Conservation (phyloP, 192 early-diverging fungal genomes). For the Linnemannia hyalina region DNA sequence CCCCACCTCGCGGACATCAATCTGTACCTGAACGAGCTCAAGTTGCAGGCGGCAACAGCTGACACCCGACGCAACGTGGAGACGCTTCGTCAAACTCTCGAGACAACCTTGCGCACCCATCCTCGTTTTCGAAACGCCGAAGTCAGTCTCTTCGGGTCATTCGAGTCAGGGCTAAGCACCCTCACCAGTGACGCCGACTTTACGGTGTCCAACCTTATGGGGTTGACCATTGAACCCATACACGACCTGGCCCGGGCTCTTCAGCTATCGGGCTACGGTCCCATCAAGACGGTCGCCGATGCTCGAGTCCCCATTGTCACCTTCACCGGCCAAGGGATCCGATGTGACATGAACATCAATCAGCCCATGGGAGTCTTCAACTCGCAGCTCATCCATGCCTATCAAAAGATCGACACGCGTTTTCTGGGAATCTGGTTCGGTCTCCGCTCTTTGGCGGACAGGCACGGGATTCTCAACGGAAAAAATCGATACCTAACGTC, state of each 20-base stretch:
- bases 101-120: no score
- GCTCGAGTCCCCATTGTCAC: constrained; percentile 17
- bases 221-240: no score
- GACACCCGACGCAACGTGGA: no score
- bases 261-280: neutral
- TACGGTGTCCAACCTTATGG: neutral
- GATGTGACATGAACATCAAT: constrained; percentile 19
- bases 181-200: constrained; percentile 9
- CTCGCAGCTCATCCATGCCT: constrained; percentile 16
- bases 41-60: no score
- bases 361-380: neutral
- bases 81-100: no score
- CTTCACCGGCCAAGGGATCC: neutral
- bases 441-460: neutral
- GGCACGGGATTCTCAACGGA: neutral
- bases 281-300: neutral
- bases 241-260: neutral
- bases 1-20: neutral
- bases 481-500: neutral
- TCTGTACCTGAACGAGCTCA: neutral
- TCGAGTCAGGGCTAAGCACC: neutral
- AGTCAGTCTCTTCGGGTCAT: constrained; percentile 9
- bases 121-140: no score
- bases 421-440: neutral
- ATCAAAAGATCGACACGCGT: constrained; percentile 14